A percentile compares a stretch with the other conserved stretches of the same genome.
phyloP scores from a whole-genome alignment of 306 rosid species.

The cucumber (Cucumis sativus) region DNA sequence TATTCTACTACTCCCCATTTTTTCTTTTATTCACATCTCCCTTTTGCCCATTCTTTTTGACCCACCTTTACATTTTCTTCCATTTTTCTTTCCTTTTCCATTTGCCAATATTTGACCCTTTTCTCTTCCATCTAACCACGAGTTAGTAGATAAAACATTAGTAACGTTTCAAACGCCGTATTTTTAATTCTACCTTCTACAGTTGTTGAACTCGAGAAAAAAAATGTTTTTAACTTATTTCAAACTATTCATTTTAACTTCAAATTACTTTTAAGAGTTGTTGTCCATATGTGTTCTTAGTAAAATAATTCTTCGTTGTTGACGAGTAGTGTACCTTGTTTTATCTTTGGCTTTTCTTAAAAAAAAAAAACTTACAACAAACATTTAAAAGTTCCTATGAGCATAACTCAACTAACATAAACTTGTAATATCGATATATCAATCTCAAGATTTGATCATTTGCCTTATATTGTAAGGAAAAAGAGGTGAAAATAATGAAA shows the following conservation, averaged over 20 bases:
- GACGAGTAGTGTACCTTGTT: not conserved
- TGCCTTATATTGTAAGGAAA: no score
- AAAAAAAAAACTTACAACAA: no score
- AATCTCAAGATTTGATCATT: no score
- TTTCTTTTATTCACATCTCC: not conserved
- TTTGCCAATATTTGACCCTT: slow-evolving; percentile 28
- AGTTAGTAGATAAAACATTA: no score
- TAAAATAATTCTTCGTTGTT: not conserved
- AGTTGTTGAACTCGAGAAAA: no score
- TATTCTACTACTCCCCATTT: not conserved
- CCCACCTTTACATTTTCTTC: slow-evolving; percentile 11
- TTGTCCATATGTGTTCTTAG: not conserved
- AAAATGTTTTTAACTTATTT: not conserved
- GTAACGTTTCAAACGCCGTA: no score
- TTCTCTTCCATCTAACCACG: no score
- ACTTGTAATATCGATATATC: no score
- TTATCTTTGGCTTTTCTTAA: not conserved
- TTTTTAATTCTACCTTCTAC: no score
- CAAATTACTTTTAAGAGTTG: not conserved
- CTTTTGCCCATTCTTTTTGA: slow-evolving; percentile 30
- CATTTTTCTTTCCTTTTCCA: not conserved
- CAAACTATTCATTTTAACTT: not conserved
- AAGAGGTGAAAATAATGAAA: no score
- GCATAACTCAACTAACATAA: no score
- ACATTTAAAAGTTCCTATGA: no score